Percentiles rank a stretch among this genome's conserved stretches.
phyloP scores from a whole-genome alignment of 2,329 filamentous ascomycete genomes.

The Gnomoniopsis smithogilvyi region DNA sequence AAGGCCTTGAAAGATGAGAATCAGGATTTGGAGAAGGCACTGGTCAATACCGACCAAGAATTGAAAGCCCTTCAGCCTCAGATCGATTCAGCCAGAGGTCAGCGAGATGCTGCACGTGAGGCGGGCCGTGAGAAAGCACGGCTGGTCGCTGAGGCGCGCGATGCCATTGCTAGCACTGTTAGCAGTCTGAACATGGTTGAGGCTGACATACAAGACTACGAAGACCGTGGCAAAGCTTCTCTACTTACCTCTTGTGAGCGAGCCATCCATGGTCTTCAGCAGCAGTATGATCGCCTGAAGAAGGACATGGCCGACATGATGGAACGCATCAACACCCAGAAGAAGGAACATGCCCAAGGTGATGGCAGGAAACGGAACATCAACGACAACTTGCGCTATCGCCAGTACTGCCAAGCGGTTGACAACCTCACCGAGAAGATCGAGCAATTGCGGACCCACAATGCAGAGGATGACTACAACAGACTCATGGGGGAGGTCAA shows the following conservation, averaged over 20 bases:
- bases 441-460: slow-evolving; percentile 68
- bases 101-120: slow-evolving; percentile 72
- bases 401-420: slow-evolving; percentile 68
- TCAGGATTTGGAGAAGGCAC: slow-evolving; percentile 63
- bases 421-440: slow-evolving; percentile 69
- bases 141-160: slow-evolving; percentile 66
- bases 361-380: slow-evolving; percentile 85
- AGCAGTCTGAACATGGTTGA: slow-evolving; percentile 75
- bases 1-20: slow-evolving; percentile 69
- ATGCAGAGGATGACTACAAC: slow-evolving; percentile 79
- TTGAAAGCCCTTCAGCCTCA: slow-evolving; percentile 72
- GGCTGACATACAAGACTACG: slow-evolving; percentile 75
- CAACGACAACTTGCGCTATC: slow-evolving; percentile 81
- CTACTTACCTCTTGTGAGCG: slow-evolving; percentile 68
- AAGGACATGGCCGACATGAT: slow-evolving; percentile 65
- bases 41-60: slow-evolving; percentile 68
- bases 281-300: slow-evolving; percentile 63
- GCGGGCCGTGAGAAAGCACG: slow-evolving; percentile 71
- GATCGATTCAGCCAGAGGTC: slow-evolving; percentile 70
- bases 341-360: slow-evolving; percentile 73
- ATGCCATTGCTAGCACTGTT: slow-evolving; percentile 69
- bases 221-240: slow-evolving; percentile 68
- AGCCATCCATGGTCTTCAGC: slow-evolving; percentile 66
- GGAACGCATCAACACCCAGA: slow-evolving; percentile 71
- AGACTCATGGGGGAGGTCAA: slow-evolving; percentile 69